phyloP scores from a whole-genome alignment of 441 rosid species.

The Euphorbia celastroides region DNA sequence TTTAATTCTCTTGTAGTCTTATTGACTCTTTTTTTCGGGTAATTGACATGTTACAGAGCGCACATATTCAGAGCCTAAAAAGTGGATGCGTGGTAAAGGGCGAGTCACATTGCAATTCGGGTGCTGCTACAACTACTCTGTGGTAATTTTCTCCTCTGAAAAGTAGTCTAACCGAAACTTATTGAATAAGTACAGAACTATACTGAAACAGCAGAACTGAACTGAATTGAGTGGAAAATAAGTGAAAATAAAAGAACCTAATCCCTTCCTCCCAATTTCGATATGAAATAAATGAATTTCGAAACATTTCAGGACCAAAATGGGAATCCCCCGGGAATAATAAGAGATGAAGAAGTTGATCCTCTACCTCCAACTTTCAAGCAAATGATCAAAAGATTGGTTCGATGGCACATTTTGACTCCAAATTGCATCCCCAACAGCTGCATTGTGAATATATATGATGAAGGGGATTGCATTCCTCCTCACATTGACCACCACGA shows the following conservation, averaged over 20 bases:
- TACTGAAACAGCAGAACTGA: no score
- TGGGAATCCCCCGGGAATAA: conserved; percentile 61
- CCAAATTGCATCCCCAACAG: conserved; percentile 56
- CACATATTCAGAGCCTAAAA: conserved; percentile 38
- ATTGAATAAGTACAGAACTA: no score
- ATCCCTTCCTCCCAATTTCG: background rate
- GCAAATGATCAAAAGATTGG: conserved; percentile 54
- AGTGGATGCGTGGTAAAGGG: conserved; percentile 51
- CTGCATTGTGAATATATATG: conserved; percentile 68
- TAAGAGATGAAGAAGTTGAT: conserved; percentile 50
- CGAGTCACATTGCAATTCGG: conserved; percentile 42
- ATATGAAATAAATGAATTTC: background rate
- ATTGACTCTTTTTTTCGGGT: background rate
- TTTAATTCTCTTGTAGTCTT: no score
- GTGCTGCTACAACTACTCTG: conserved; percentile 44
- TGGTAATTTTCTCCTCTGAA: conserved; percentile 14
- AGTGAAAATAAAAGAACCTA: no score
- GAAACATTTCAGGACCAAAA: conserved; percentile 36
- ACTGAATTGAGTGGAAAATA: no score
- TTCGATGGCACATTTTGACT: conserved; percentile 54
- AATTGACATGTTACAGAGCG: conserved; percentile 22
- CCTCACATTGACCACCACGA: conserved; percentile 69
- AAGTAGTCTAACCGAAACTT: no score
- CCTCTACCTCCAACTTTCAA: conserved; percentile 52
- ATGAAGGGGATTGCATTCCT: conserved; percentile 72